phyloP scores from a whole-genome alignment of 164 flowering plant genomes.

The Aristolochia californica region DNA sequence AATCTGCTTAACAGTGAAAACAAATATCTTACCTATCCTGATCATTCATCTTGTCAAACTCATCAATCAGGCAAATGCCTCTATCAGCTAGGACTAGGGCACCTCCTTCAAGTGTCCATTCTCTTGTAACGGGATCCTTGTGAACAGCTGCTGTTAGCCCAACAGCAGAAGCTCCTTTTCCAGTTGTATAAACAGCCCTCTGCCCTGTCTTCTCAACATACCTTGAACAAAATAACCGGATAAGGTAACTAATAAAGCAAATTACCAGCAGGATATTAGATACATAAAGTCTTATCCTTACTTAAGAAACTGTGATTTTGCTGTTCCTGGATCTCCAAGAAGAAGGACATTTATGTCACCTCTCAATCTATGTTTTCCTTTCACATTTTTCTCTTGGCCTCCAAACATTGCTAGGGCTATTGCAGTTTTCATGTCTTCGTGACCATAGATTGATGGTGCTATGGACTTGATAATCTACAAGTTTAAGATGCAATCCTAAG shows the following conservation, averaged over 20 bases:
- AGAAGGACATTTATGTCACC: constrained; percentile 97
- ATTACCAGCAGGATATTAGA: background rate
- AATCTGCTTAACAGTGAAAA: background rate
- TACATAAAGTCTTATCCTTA: constrained; percentile 18
- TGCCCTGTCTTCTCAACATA: constrained; percentile 97
- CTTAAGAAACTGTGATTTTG: constrained; percentile 98
- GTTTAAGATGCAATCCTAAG: background rate
- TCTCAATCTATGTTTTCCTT: constrained; percentile 85
- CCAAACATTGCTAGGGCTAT: constrained; percentile 98
- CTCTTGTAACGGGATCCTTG: constrained; percentile 94
- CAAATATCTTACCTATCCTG: constrained; percentile 60
- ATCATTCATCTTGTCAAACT: constrained; percentile 99
- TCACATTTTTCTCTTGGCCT: constrained; percentile 93
- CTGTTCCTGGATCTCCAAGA: constrained; percentile 97
- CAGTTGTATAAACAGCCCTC: constrained; percentile 96
- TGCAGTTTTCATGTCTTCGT: constrained; percentile 96
- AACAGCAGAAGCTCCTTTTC: constrained; percentile 99
- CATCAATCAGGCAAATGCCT: constrained; percentile 96
- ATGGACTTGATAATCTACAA: constrained; percentile 85
- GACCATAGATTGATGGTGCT: constrained; percentile 98
- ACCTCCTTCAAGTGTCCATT: constrained; percentile 99
- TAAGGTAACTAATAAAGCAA: background rate
- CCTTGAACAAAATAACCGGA: constrained; percentile 21
- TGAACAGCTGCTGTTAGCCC: constrained; percentile 98
- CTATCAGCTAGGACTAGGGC: constrained; percentile 96